Conservation (phyloP, 2,329 filamentous ascomycete genomes). For the Trichoderma harzianum region DNA sequence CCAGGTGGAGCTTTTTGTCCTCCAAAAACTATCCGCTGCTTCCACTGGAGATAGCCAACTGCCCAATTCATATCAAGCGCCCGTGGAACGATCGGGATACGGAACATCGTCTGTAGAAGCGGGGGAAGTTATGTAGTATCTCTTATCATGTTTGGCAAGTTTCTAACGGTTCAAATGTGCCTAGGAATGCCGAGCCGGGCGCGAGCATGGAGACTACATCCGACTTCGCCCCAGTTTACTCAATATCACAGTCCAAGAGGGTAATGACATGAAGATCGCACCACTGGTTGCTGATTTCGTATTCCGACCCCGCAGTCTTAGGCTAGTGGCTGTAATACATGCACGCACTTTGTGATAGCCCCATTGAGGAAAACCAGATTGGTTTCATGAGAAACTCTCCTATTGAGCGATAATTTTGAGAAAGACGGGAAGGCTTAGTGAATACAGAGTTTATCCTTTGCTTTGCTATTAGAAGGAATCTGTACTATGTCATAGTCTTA, state of each 20-base stretch:
- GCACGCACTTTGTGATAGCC: not conserved
- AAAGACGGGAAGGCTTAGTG: not conserved
- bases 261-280: not conserved
- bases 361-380: not conserved
- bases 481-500: not conserved
- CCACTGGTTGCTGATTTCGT: not conserved
- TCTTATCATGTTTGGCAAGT: not conserved
- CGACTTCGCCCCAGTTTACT: not conserved
- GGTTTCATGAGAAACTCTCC: not conserved
- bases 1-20: conserved; percentile 6
- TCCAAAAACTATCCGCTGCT: not conserved
- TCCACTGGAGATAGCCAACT: not conserved
- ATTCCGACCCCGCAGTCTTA: not conserved
- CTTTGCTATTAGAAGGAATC: not conserved
- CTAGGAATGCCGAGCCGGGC: not conserved
- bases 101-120: not conserved
- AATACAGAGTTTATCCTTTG: not conserved
- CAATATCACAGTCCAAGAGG: not conserved
- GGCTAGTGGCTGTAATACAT: not conserved
- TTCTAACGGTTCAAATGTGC: not conserved
- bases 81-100: conserved; percentile 2
- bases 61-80: conserved; percentile 14
- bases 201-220: not conserved
- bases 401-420: not conserved
- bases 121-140: conserved; percentile 2